Evolutionary conservation across 805 yeast genomes (phyloP).

Genomic region (Metschnikowia continentalis): DNA sequence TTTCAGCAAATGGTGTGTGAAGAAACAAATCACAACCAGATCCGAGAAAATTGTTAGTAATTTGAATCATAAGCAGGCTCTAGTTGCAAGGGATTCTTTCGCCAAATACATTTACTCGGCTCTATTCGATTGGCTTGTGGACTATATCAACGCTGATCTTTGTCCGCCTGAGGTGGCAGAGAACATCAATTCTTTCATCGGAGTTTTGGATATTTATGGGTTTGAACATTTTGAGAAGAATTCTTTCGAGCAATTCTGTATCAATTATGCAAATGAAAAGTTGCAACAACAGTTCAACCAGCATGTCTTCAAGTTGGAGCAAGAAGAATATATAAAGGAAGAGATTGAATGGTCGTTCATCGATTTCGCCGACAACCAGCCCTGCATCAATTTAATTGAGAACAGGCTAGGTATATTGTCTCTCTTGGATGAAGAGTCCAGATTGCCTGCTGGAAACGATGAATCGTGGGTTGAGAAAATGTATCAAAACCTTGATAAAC

Average conservation of each 20-base stretch:
- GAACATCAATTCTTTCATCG: slow-evolving; percentile 71
- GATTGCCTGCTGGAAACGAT: slow-evolving; percentile 91
- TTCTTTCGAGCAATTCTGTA: slow-evolving; percentile 96
- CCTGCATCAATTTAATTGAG: slow-evolving; percentile 91
- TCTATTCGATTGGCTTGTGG: slow-evolving; percentile 92
- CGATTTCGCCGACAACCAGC: slow-evolving; percentile 94
- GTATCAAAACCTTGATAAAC: slow-evolving; percentile 77
- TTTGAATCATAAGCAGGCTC: slow-evolving; percentile 75
- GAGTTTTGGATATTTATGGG: slow-evolving; percentile 96
- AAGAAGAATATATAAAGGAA: slow-evolving; percentile 89
- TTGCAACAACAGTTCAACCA: slow-evolving; percentile 96
- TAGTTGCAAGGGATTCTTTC: slow-evolving; percentile 94
- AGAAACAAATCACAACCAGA: slow-evolving; percentile 89
- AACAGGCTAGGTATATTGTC: slow-evolving; percentile 82
- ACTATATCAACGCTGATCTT: slow-evolving; percentile 73
- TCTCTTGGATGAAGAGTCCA: slow-evolving; percentile 88
- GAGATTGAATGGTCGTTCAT: slow-evolving; percentile 95
- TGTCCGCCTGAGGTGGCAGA: slow-evolving; percentile 67
- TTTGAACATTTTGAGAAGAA: slow-evolving; percentile 93
- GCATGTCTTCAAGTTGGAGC: slow-evolving; percentile 95
- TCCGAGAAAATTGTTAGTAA: slow-evolving; percentile 87
- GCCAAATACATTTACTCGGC: slow-evolving; percentile 92
- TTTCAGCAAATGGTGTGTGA: slow-evolving; percentile 88
- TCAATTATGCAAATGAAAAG: slow-evolving; percentile 94
- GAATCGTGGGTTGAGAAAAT: slow-evolving; percentile 89